phyloP scores from a whole-genome alignment of 2,329 filamentous ascomycete species.

The Sclerotinia sclerotiorum region DNA sequence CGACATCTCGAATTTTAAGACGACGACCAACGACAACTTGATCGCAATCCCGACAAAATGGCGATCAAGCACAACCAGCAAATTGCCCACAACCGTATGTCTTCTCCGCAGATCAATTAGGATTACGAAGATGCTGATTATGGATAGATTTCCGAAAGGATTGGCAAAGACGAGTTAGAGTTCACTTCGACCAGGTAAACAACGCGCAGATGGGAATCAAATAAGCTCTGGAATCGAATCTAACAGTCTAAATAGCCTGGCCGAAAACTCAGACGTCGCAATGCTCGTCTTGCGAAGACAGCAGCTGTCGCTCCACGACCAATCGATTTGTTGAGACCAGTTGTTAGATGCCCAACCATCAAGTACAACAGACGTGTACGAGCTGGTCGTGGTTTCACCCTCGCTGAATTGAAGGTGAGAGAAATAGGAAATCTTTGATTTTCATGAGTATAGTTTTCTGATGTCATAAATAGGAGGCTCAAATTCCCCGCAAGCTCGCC shows the following conservation, averaged over 20 bases:
- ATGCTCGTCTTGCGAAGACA: slow-evolving; percentile 91
- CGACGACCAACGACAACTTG: slow-evolving; percentile 35
- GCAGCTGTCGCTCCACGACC: slow-evolving; percentile 93
- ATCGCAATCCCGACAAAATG: slow-evolving; percentile 45
- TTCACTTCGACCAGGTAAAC: slow-evolving; percentile 99
- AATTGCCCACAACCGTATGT: slow-evolving; percentile 91
- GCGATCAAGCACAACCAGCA: slow-evolving; percentile 99
- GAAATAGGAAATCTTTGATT: slow-evolving; percentile 17
- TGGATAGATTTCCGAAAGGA: slow-evolving; percentile 94
- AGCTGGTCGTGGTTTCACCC: slow-evolving; percentile 94
- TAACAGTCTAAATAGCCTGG: slow-evolving; percentile 66
- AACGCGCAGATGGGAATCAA: slow-evolving; percentile 31
- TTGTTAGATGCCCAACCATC: slow-evolving; percentile 96
- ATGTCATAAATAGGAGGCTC: slow-evolving; percentile 72
- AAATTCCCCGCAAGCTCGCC: slow-evolving; percentile 90
- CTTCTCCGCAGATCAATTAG: slow-evolving; percentile 38
- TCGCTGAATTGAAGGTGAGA: slow-evolving; percentile 94
- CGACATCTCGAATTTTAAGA: slow-evolving; percentile 27
- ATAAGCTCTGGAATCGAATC: slow-evolving; percentile 38
- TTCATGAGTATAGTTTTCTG: slow-evolving; percentile 24
- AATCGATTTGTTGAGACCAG: slow-evolving; percentile 92
- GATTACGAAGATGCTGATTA: slow-evolving; percentile 39
- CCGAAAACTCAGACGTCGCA: slow-evolving; percentile 89
- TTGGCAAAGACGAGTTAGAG: slow-evolving; percentile 98
- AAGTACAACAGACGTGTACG: slow-evolving; percentile 99